Evolutionary conservation across 1,284 basidiomycete genomes (phyloP).

Genomic region (Cryptococcus depauperatus): DNA sequence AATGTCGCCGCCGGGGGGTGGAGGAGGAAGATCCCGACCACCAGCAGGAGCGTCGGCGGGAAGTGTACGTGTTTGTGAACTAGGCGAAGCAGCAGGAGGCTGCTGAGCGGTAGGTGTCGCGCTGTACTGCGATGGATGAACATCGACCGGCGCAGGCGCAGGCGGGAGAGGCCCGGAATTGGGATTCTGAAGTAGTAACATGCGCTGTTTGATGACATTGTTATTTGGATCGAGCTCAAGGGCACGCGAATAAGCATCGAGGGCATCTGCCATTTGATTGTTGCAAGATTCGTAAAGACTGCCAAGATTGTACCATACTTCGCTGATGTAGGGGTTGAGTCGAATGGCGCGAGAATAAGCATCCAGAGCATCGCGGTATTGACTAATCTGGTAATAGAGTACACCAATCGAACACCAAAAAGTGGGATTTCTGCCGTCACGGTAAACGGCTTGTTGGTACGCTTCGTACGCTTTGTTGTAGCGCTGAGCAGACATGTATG

Average conservation of each 20-base stretch:
- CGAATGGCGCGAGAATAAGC: slow-evolving; percentile 97
- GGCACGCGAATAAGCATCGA: slow-evolving; percentile 92
- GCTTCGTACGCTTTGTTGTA: slow-evolving; percentile 99
- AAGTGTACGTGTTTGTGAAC: slow-evolving; percentile 14
- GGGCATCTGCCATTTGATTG: slow-evolving; percentile 96
- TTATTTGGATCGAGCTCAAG: slow-evolving; percentile 81
- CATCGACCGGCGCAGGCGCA: slow-evolving; percentile 86
- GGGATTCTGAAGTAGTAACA: slow-evolving; percentile 68
- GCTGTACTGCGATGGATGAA: slow-evolving; percentile 82
- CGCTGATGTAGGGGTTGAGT: slow-evolving; percentile 97
- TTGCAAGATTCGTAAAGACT: slow-evolving; percentile 97
- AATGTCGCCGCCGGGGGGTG: slow-evolving; percentile 23
- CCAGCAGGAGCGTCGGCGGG: slow-evolving; percentile 12
- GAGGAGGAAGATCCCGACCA: slow-evolving; percentile 37
- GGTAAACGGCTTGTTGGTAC: slow-evolving; percentile 97
- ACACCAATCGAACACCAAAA: slow-evolving; percentile 99
- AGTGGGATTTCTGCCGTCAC: slow-evolving; percentile 95
- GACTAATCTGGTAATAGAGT: slow-evolving; percentile 98
- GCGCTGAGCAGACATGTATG: slow-evolving; percentile 98
- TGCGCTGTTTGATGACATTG: slow-evolving; percentile 64
- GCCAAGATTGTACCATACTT: slow-evolving; percentile 98
- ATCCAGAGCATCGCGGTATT: slow-evolving; percentile 95
- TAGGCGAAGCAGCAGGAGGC: slow-evolving; percentile 22
- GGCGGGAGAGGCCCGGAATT: slow-evolving; percentile 68
- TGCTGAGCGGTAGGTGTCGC: slow-evolving; percentile 48